phyloP scores from a whole-genome alignment of 2,329 filamentous ascomycete genomes.

The Coleophoma cylindrospora region DNA sequence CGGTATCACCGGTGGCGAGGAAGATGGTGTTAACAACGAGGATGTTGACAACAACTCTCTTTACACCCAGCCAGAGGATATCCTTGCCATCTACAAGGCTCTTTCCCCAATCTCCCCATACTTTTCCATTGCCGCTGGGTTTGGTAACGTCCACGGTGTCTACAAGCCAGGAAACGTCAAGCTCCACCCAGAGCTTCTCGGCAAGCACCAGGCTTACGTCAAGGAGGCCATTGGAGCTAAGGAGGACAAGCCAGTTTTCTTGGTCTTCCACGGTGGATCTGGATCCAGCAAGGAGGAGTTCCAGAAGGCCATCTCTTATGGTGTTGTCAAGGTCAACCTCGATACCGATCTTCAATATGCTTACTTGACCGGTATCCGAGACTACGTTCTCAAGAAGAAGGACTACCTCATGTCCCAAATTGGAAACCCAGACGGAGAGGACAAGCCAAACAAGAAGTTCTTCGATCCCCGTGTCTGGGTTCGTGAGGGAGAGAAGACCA shows the following conservation, averaged over 20 bases:
- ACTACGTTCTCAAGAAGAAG: constrained; percentile 92
- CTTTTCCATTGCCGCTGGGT: constrained; percentile 97
- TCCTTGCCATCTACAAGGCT: constrained; percentile 84
- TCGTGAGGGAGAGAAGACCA: constrained; percentile 94
- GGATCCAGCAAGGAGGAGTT: constrained; percentile 90
- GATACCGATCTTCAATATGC: constrained; percentile 98
- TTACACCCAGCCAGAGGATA: constrained; percentile 97
- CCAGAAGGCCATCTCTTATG: constrained; percentile 80
- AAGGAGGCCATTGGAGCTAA: constrained; percentile 68
- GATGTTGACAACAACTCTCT: constrained; percentile 93
- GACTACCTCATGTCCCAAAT: constrained; percentile 85
- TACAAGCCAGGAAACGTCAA: constrained; percentile 98
- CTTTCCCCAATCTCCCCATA: constrained; percentile 84
- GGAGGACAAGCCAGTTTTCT: constrained; percentile 91
- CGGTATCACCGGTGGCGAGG: constrained; percentile 93
- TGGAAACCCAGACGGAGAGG: constrained; percentile 90
- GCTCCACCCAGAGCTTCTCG: constrained; percentile 90
- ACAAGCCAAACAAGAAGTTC: constrained; percentile 99
- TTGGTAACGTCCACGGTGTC: constrained; percentile 98
- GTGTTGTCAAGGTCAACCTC: constrained; percentile 99
- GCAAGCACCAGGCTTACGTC: constrained; percentile 93
- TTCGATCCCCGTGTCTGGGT: constrained; percentile 65
- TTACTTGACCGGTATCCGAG: constrained; percentile 87
- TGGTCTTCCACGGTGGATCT: constrained; percentile 98
- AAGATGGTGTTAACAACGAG: constrained; percentile 98